A percentile compares a stretch with the other conserved stretches of the same genome.
Evolutionary conservation across 2,329 filamentous ascomycete genomes (phyloP).

Genomic region (Aphanoascus verrucosus): DNA sequence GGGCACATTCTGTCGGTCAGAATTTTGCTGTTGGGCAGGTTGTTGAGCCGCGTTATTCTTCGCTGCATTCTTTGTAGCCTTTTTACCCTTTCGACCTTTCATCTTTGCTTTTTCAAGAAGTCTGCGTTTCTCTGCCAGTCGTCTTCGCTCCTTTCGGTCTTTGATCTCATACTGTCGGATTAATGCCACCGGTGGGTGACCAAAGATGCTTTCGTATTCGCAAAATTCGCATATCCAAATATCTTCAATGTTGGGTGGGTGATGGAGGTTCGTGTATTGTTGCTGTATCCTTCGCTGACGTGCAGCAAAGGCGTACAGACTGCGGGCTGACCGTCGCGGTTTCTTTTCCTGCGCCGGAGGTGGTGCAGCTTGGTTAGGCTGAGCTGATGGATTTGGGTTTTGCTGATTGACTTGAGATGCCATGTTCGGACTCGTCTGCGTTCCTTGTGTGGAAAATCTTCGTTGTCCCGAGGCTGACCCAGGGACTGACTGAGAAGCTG

Average conservation of each 20-base stretch:
- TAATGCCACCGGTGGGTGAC: slow-evolving; percentile 69
- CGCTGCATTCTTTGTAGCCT: slow-evolving; percentile 56
- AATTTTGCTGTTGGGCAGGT: slow-evolving; percentile 29
- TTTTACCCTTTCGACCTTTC: slow-evolving; percentile 83
- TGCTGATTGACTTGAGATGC: slow-evolving; percentile 28
- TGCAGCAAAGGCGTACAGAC: slow-evolving; percentile 64
- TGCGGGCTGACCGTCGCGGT: slow-evolving; percentile 54
- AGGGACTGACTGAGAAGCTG: slow-evolving; percentile 27
- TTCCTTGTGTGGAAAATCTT: slow-evolving; percentile 43
- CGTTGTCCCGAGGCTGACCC: slow-evolving; percentile 26
- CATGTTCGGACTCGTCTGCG: slow-evolving; percentile 46
- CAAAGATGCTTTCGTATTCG: slow-evolving; percentile 93
- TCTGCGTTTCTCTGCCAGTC: slow-evolving; percentile 74
- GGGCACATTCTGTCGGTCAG: slow-evolving; percentile 30
- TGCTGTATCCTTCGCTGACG: slow-evolving; percentile 67
- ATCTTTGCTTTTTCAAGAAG: slow-evolving; percentile 87
- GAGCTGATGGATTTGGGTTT: slow-evolving; percentile 20
- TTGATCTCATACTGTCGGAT: slow-evolving; percentile 92
- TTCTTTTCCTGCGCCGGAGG: slow-evolving; percentile 47
- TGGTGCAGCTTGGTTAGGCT: slow-evolving; percentile 26
- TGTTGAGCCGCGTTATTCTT: slow-evolving; percentile 34
- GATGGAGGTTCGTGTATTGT: slow-evolving; percentile 63
- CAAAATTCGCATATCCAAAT: slow-evolving; percentile 97
- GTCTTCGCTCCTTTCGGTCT: slow-evolving; percentile 71
- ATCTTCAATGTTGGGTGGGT: slow-evolving; percentile 60